Percentiles rank a stretch among this genome's conserved stretches.
phyloP scores from a whole-genome alignment of 768 basidiomycete species.

The Inosperma sp. region DNA sequence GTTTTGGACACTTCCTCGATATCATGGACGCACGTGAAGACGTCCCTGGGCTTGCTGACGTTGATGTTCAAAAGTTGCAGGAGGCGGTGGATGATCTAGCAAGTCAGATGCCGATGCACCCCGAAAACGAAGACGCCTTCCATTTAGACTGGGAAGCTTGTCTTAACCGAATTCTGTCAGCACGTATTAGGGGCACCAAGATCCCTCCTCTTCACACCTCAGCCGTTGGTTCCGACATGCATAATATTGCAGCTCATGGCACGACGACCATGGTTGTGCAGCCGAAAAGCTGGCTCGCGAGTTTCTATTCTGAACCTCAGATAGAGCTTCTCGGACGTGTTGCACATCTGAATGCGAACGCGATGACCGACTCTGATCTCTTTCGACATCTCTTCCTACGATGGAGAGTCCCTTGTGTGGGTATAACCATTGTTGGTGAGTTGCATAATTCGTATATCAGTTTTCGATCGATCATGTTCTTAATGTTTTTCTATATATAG shows the following conservation, averaged over 20 bases:
- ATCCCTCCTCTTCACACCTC: too few relatives aligned
- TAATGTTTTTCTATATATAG: not conserved
- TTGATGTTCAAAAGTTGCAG: too few relatives aligned
- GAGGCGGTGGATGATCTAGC: not conserved
- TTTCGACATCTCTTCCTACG: not conserved
- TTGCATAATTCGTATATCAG: not conserved
- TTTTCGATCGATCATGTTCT: not conserved
- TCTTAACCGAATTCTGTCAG: not conserved
- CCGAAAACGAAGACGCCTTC: not conserved
- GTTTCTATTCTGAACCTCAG: not conserved
- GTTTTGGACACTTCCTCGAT: too few relatives aligned
- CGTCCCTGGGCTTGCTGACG: too few relatives aligned
- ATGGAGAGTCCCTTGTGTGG: not conserved
- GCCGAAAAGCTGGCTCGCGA: not conserved
- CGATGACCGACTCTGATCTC: too few relatives aligned
- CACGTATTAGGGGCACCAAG: not conserved
- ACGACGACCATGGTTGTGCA: not conserved
- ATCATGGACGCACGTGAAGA: too few relatives aligned
- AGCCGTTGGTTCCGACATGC: not conserved
- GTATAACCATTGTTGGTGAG: not conserved
- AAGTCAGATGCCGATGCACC: not conserved
- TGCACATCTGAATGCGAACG: too few relatives aligned
- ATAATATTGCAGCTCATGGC: not conserved
- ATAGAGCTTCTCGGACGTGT: too few relatives aligned
- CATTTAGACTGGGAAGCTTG: not conserved